Conservation (phyloP, 139 green algal genomes). For the Micractinium conductrix region DNA sequence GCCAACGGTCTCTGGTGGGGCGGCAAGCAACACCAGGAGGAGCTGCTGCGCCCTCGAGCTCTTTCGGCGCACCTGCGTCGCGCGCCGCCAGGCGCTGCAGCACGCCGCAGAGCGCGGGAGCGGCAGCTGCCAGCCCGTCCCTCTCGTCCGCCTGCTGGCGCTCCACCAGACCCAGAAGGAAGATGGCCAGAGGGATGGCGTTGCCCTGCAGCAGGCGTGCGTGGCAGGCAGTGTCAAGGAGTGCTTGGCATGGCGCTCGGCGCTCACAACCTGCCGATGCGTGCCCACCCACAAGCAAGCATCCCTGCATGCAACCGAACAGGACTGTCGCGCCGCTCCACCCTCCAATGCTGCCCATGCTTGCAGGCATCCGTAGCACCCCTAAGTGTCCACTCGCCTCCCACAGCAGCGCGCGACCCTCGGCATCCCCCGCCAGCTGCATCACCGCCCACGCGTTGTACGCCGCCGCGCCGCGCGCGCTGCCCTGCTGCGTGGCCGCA, state of each 20-base stretch:
- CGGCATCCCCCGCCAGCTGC: constrained; percentile 13
- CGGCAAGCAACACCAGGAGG: too few relatives aligned
- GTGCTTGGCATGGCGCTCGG: too few relatives aligned
- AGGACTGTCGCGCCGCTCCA: too few relatives aligned
- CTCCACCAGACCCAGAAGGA: constrained; percentile 21
- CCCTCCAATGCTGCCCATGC: too few relatives aligned
- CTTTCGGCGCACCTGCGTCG: constrained; percentile 14
- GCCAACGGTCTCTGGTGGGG: too few relatives aligned
- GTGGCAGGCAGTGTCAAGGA: not conserved
- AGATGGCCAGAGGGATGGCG: constrained; percentile 24
- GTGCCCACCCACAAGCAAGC: too few relatives aligned
- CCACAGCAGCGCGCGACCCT: constrained; percentile 12
- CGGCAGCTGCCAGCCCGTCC: not conserved
- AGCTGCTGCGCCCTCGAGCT: too few relatives aligned
- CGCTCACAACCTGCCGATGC: too few relatives aligned
- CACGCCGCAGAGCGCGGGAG: constrained; percentile 11
- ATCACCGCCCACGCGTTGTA: constrained; percentile 19
- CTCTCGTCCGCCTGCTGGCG: not conserved
- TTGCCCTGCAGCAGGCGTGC: not conserved
- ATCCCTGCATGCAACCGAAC: too few relatives aligned
- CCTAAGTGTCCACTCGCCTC: constrained; percentile 16
- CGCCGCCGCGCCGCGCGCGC: not conserved
- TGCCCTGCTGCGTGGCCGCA: not conserved
- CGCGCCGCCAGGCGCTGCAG: constrained; percentile 23
- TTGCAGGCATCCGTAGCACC: too few relatives aligned